phyloP scores from a whole-genome alignment of 2,329 filamentous ascomycete species.

The Amauroascus verrucosus region DNA sequence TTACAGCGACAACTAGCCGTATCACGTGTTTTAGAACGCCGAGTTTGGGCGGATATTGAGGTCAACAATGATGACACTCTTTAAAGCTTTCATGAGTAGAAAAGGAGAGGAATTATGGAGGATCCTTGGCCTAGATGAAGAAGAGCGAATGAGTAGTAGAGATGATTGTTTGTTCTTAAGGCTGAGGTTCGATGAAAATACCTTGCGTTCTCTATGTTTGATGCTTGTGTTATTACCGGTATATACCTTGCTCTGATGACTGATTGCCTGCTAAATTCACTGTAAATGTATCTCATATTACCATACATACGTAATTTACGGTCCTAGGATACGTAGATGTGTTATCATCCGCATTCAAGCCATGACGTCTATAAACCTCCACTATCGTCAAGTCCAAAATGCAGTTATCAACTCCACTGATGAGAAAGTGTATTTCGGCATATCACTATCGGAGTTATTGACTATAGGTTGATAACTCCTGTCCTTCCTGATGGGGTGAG shows the following conservation, averaged over 20 bases:
- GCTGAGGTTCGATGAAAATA: no score
- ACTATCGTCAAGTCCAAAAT: neutral
- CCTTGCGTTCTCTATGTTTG: no score
- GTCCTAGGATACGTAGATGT: neutral
- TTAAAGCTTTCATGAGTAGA: no score
- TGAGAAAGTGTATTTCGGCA: neutral
- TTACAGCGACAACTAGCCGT: neutral
- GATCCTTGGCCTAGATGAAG: no score
- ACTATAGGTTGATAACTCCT: neutral
- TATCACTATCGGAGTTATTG: neutral
- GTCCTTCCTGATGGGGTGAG: conserved; percentile 10
- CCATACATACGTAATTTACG: neutral
- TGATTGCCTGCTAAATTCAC: neutral
- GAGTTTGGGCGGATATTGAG: neutral
- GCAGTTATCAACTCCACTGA: neutral
- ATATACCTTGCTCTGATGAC: neutral
- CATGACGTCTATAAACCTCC: conserved; percentile 4
- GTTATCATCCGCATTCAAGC: neutral
- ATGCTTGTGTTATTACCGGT: no score
- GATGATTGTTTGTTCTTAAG: no score
- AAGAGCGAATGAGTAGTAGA: no score
- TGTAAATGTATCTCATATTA: no score
- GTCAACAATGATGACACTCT: no score
- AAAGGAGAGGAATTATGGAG: no score
- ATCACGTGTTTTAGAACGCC: neutral